Conservation (phyloP, 371 early-diverging fungal species). For the Mortierella polycephala region DNA sequence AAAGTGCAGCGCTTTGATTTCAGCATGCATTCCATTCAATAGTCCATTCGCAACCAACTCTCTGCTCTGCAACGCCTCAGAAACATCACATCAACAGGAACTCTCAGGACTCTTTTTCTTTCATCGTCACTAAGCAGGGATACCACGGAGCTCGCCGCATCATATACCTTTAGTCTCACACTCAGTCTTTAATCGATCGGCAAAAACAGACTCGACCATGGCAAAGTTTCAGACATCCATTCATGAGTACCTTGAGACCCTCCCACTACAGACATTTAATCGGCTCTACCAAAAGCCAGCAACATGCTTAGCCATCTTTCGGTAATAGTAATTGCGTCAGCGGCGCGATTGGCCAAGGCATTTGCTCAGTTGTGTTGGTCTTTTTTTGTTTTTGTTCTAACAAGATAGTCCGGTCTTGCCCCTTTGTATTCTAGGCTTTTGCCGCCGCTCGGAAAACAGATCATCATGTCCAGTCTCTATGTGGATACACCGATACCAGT, state of each 20-base stretch:
- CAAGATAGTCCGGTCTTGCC: neutral
- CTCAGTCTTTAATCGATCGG: too few species aligned
- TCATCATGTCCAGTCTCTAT: slow-evolving; percentile 91
- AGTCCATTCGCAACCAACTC: too few species aligned
- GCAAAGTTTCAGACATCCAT: slow-evolving; percentile 63
- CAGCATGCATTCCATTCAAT: too few species aligned
- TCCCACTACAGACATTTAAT: slow-evolving; percentile 79
- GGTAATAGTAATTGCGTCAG: slow-evolving; percentile 59
- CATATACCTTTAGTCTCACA: neutral
- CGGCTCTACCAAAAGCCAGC: slow-evolving; percentile 89
- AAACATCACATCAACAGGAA: too few species aligned
- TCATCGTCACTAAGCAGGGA: too few species aligned
- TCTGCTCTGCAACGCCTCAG: too few species aligned
- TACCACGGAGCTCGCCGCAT: too few species aligned
- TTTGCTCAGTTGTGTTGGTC: neutral
- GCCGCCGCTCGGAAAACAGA: slow-evolving; percentile 88
- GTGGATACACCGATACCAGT: slow-evolving; percentile 68
- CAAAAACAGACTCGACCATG: slow-evolving; percentile 5
- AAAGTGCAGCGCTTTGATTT: too few species aligned
- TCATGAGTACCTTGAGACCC: slow-evolving; percentile 83
- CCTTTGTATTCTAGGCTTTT: slow-evolving; percentile 67
- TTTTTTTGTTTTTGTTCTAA: slow-evolving; percentile 1
- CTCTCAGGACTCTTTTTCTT: too few species aligned
- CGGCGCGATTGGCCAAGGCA: neutral
- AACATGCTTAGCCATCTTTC: slow-evolving; percentile 92